Conservation (phyloP, 345 rosid species). For the Citrus hindsii region DNA sequence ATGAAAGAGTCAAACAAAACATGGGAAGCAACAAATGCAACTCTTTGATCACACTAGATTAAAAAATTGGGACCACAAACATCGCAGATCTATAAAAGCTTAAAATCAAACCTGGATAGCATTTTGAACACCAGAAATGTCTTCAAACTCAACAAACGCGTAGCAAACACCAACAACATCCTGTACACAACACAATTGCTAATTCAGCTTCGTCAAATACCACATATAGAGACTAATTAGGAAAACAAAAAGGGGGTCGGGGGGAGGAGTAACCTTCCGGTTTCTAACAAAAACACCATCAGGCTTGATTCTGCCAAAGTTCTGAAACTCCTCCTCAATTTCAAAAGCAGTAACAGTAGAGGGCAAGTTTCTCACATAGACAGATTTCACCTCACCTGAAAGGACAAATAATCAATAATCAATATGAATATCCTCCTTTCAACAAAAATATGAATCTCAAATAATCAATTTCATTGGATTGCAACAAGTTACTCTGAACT, state of each 20-base stretch:
- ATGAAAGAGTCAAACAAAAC: neutral
- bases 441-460: neutral
- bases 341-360: conserved; percentile 70
- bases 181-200: conserved; percentile 34
- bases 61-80: neutral
- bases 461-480: neutral
- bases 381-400: conserved; percentile 86
- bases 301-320: conserved; percentile 81
- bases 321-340: conserved; percentile 79
- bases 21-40: neutral
- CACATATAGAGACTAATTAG: neutral
- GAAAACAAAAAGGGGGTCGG: neutral
- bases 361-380: conserved; percentile 94
- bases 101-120: conserved; percentile 68
- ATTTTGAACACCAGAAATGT: conserved; percentile 74
- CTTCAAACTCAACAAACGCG: conserved; percentile 98
- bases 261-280: conserved; percentile 55
- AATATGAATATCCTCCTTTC: neutral
- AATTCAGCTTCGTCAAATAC: conserved; percentile 17
- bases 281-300: conserved; percentile 87
- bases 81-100: too few species aligned
- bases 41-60: neutral
- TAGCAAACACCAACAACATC: conserved; percentile 91
- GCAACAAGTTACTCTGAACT: neutral
- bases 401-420: conserved; percentile 23